phyloP scores from a whole-genome alignment of 768 basidiomycete species.

The Kwoniella newhampshirensis region DNA sequence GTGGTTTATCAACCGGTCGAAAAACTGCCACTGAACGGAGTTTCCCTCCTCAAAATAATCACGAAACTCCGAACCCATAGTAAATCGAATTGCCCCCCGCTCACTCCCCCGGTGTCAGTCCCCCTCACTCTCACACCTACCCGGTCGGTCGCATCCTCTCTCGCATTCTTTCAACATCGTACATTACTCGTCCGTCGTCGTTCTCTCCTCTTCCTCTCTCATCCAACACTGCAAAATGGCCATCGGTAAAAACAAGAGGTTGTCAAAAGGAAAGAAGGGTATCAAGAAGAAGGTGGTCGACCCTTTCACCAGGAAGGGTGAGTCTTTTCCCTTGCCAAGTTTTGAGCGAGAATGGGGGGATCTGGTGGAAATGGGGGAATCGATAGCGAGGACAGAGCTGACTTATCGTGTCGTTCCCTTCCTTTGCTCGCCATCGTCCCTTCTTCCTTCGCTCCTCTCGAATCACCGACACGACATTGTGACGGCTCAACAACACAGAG shows the following conservation, averaged over 20 bases:
- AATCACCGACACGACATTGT: no score
- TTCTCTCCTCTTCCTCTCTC: conserved; percentile 6
- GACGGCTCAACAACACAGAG: no score
- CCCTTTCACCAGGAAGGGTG: conserved; percentile 99
- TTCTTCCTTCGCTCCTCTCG: background rate
- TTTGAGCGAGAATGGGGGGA: background rate
- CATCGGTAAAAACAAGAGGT: conserved; percentile 74
- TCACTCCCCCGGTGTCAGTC: no score
- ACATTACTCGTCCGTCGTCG: conserved; percentile 1
- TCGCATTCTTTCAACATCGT: conserved; percentile 2
- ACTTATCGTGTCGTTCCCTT: background rate
- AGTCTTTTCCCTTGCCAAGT: conserved; percentile 23
- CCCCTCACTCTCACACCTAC: no score
- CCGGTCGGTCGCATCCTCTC: conserved; percentile 1
- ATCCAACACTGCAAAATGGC: conserved; percentile 42
- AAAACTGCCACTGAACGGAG: no score
- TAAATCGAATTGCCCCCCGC: no score
- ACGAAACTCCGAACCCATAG: no score
- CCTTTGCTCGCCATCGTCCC: background rate
- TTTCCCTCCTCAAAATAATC: no score
- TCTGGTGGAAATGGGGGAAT: background rate
- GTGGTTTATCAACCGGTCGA: no score
- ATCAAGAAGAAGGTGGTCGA: conserved; percentile 99
- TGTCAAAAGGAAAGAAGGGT: conserved; percentile 54
- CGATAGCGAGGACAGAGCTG: background rate